phyloP scores from a whole-genome alignment of 2,329 filamentous ascomycete genomes.

The Trichophyton mentagrophytes region DNA sequence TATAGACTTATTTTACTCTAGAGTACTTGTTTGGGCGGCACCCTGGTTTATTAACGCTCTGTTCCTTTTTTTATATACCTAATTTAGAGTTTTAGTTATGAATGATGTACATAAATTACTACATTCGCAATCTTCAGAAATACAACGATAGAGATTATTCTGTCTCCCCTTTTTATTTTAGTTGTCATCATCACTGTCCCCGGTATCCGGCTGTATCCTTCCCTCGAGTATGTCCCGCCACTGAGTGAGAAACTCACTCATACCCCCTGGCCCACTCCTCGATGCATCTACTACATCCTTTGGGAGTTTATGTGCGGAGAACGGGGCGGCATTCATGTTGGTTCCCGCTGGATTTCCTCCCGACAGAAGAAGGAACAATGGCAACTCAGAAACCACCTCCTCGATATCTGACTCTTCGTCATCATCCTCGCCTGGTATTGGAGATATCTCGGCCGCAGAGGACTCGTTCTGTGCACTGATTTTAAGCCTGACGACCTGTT shows the following conservation, averaged over 20 bases:
- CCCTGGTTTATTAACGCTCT: not conserved
- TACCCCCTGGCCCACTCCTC: conserved; percentile 54
- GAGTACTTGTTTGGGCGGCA: not conserved
- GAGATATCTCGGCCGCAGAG: conserved; percentile 2
- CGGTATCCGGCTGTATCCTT: conserved; percentile 27
- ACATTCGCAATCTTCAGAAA: not conserved
- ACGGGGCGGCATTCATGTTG: conserved; percentile 71
- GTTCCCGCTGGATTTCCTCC: conserved; percentile 81
- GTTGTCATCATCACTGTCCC: not conserved
- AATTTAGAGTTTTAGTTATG: not conserved
- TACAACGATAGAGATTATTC: not conserved
- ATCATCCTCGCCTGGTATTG: not conserved
- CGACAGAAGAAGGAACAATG: conserved; percentile 62
- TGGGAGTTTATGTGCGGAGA: conserved; percentile 89
- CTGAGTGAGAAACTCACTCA: conserved; percentile 66
- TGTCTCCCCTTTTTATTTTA: not conserved
- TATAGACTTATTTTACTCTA: conserved; percentile 39
- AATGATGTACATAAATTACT: conserved; percentile 1
- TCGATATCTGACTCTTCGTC: conserved; percentile 37
- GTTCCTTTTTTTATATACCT: not conserved
- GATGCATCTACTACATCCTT: conserved; percentile 73
- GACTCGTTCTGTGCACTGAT: not conserved
- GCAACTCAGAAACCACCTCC: conserved; percentile 44
- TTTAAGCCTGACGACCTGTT: conserved; percentile 1
- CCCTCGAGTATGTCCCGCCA: conserved; percentile 51